phyloP scores from a whole-genome alignment of 441 rosid genomes.

The Euphorbia neoarborescens region DNA sequence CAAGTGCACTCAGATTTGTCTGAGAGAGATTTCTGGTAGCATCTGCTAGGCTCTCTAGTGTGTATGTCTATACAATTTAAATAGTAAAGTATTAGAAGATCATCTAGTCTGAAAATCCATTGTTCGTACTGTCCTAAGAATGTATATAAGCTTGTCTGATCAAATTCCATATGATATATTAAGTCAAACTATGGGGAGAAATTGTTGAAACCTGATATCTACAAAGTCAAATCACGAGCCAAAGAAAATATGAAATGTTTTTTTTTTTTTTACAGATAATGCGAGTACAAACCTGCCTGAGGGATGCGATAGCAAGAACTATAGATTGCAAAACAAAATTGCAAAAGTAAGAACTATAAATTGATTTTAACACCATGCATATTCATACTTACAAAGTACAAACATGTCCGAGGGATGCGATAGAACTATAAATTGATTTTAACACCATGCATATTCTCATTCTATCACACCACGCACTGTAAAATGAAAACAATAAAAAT shows the following conservation, averaged over 20 bases:
- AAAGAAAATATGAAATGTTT: not conserved
- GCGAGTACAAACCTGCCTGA: not conserved
- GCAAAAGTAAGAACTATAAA: too few relatives aligned
- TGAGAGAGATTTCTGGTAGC: conserved; percentile 85
- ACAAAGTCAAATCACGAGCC: not conserved
- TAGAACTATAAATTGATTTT: too few relatives aligned
- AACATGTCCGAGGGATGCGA: too few relatives aligned
- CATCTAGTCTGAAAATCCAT: not conserved
- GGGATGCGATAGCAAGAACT: too few relatives aligned
- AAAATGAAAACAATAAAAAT: too few relatives aligned
- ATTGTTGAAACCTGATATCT: not conserved
- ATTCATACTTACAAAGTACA: too few relatives aligned
- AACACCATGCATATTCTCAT: too few relatives aligned
- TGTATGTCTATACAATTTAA: conserved; percentile 46
- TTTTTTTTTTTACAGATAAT: not conserved
- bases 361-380: too few relatives aligned
- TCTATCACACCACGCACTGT: too few relatives aligned
- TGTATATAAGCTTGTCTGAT: not conserved
- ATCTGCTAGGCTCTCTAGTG: conserved; percentile 68
- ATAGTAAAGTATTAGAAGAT: conserved; percentile 2
- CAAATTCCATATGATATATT: not conserved
- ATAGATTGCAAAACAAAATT: too few relatives aligned
- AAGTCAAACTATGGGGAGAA: not conserved
- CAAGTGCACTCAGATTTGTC: conserved; percentile 67
- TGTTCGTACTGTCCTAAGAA: not conserved